phyloP scores from a whole-genome alignment of 768 basidiomycete species.

The Chlorophyllum brunneum region DNA sequence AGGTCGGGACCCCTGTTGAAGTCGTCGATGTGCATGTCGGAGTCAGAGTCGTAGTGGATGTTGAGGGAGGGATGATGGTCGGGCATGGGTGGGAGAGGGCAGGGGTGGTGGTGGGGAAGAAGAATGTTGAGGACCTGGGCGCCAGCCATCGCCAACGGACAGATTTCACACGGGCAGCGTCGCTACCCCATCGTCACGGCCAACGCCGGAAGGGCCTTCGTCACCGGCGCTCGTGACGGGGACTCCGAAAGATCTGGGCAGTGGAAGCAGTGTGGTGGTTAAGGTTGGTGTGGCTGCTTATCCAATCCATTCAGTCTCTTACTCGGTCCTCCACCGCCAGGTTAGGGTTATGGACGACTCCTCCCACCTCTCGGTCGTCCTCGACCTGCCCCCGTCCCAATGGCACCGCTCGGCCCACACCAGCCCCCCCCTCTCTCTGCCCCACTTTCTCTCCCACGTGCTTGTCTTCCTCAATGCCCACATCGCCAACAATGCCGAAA shows the following conservation, averaged over 20 bases:
- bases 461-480: constrained; percentile 92
- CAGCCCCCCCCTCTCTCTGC: constrained; percentile 55
- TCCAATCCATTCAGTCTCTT: constrained; percentile 5
- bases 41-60: constrained; percentile 57
- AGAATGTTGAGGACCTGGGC: constrained; percentile 42
- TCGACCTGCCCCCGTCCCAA: constrained; percentile 84
- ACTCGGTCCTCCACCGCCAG: constrained; percentile 5
- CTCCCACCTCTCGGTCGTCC: constrained; percentile 73
- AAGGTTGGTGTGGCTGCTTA: constrained; percentile 13
- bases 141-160: constrained; percentile 52
- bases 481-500: constrained; percentile 87
- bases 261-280: constrained; percentile 10
- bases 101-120: constrained; percentile 30
- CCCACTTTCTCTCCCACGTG: constrained; percentile 76
- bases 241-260: constrained; percentile 33
- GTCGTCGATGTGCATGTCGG: constrained; percentile 74
- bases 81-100: constrained; percentile 21
- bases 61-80: constrained; percentile 40
- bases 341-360: constrained; percentile 17
- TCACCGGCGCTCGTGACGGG: constrained; percentile 55
- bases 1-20: constrained; percentile 46
- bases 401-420: constrained; percentile 74
- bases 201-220: constrained; percentile 55
- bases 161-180: constrained; percentile 54
- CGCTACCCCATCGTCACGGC: constrained; percentile 57